A percentile compares a stretch with the other conserved stretches of the same genome.
These are phyloP conservation scores for Ophiostoma pallidulum DNA, from an alignment of 2,329 filamentous ascomycete genomes.

Conservation along the genomic window DNA sequence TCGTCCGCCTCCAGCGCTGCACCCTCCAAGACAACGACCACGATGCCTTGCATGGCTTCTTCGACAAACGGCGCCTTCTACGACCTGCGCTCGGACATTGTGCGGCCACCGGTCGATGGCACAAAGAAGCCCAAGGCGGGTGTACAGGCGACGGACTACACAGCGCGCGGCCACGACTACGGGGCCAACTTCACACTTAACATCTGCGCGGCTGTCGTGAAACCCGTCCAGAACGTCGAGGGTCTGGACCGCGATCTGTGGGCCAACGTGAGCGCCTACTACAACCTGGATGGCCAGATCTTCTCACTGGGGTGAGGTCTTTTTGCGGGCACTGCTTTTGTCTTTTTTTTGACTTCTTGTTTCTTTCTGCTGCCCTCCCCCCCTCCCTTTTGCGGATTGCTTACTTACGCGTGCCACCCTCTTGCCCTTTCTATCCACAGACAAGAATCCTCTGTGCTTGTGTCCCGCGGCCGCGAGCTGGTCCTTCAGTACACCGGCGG, in stretches of 20 bases:
- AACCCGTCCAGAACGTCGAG: conserved; percentile 50
- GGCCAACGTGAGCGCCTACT: conserved; percentile 73
- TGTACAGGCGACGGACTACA: conserved; percentile 41
- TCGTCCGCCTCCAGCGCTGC: not conserved
- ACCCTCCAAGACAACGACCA: conserved; percentile 28
- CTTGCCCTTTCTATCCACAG: too few relatives aligned
- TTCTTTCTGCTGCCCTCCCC: not conserved
- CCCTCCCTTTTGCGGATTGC: not conserved
- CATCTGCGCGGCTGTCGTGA: conserved; percentile 68
- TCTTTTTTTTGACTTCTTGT: conserved; percentile 8
- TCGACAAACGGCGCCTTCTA: conserved; percentile 49
- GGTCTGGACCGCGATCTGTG: conserved; percentile 54
- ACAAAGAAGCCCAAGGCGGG: conserved; percentile 37
- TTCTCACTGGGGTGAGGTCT: conserved; percentile 64
- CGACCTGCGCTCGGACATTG: conserved; percentile 47
- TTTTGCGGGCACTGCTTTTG: too few relatives aligned
- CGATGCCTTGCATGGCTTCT: conserved; percentile 44
- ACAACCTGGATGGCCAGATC: conserved; percentile 52
- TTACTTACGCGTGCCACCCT: too few relatives aligned
- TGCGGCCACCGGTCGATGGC: conserved; percentile 33
- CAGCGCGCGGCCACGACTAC: conserved; percentile 66
- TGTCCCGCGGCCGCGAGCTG: conserved; percentile 61
- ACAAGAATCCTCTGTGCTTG: conserved; percentile 43
- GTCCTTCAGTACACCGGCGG: conserved; percentile 69
- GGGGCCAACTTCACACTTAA: conserved; percentile 76